A percentile compares a stretch with the other conserved stretches of the same genome.
Conservation (phyloP, 179 eudicot species). For the Drosera spatulata region DNA sequence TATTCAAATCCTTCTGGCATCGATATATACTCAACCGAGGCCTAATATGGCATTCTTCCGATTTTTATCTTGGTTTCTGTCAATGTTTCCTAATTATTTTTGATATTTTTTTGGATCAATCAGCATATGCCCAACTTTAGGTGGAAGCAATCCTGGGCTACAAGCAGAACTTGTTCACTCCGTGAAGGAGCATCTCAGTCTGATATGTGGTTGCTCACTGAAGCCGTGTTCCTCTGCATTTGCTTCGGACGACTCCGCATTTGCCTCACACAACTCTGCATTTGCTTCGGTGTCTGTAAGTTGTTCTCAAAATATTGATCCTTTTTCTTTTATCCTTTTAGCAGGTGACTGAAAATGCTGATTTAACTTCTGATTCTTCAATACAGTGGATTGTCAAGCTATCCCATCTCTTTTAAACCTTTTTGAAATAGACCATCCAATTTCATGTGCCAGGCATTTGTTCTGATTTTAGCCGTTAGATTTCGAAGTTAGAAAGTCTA, state of each 20-base stretch:
- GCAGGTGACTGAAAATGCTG: slow-evolving; percentile 15
- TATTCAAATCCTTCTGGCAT: too few species aligned
- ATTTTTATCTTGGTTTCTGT: too few species aligned
- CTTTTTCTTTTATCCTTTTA: neutral
- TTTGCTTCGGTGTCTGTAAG: slow-evolving; percentile 85
- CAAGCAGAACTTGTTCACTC: slow-evolving; percentile 71
- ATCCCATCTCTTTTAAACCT: too few species aligned
- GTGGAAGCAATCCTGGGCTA: slow-evolving; percentile 84
- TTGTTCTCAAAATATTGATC: slow-evolving; percentile 13
- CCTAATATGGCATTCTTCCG: too few species aligned
- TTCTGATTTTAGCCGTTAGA: too few species aligned
- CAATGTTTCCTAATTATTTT: too few species aligned
- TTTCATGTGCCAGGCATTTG: too few species aligned
- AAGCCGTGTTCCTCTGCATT: slow-evolving; percentile 58
- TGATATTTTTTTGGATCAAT: neutral
- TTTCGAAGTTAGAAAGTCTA: too few species aligned
- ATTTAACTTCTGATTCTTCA: too few species aligned
- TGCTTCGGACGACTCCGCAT: slow-evolving; percentile 29
- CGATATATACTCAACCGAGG: too few species aligned
- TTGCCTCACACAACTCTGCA: slow-evolving; percentile 19
- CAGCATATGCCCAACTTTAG: slow-evolving; percentile 81
- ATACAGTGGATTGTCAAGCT: too few species aligned
- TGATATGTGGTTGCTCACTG: slow-evolving; percentile 66
- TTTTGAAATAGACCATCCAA: too few species aligned
- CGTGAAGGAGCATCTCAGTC: slow-evolving; percentile 62